Conservation (phyloP, 768 basidiomycete species). For the Pisolithus sp. region DNA sequence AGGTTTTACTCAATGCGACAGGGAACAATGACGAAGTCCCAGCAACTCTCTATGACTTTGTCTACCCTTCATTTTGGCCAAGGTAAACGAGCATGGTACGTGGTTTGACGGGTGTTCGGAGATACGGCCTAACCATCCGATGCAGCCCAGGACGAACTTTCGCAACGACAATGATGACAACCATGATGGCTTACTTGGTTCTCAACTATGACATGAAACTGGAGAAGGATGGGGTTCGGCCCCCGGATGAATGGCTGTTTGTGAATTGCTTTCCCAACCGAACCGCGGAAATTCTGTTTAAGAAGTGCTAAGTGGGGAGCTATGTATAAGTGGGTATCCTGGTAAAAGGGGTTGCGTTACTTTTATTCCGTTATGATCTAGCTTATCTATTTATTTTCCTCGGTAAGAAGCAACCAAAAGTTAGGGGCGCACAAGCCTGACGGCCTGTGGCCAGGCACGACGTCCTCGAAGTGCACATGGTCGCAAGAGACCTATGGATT, state of each 20-base stretch:
- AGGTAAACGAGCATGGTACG: slow-evolving; percentile 31
- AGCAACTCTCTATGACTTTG: slow-evolving; percentile 24
- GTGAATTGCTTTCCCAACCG: slow-evolving; percentile 33
- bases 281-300: slow-evolving; percentile 32
- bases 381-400: neutral
- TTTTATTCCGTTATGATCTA: slow-evolving; percentile 7
- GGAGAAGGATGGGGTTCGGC: slow-evolving; percentile 28
- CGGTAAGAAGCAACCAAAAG: no score
- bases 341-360: slow-evolving; percentile 6
- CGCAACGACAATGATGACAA: slow-evolving; percentile 33
- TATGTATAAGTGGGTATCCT: slow-evolving; percentile 4
- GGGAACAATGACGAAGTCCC: slow-evolving; percentile 19
- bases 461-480: no score
- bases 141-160: slow-evolving; percentile 39
- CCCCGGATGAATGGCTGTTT: slow-evolving; percentile 29
- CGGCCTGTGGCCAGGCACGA: no score
- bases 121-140: slow-evolving; percentile 1
- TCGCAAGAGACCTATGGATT: no score
- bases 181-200: slow-evolving; percentile 35
- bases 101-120: neutral
- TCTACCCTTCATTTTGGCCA: slow-evolving; percentile 32
- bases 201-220: slow-evolving; percentile 35
- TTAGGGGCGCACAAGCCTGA: no score
- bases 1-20: slow-evolving; percentile 31
- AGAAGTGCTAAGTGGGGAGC: slow-evolving; percentile 15